Evolutionary conservation across 1,284 basidiomycete species (phyloP), one percentile per base, ranked within the genome.

Genomic region (Paramarasmius palmivorus): DNA sequence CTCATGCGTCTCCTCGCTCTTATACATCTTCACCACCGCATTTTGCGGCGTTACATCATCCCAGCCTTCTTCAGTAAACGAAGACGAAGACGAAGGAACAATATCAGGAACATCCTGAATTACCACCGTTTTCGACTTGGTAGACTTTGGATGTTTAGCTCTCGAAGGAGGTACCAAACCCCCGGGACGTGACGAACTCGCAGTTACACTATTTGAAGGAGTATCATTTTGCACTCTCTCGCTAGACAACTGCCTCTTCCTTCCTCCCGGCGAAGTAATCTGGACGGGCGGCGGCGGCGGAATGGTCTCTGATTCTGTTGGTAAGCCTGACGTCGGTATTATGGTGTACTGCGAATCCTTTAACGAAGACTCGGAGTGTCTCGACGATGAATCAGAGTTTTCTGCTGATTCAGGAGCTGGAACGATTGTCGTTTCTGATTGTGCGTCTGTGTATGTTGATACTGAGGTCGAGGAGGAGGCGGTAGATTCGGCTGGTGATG

Each of bases 61-160:
- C 57, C 57, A 58, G n/a, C 54, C 57, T 34, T 51, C 40, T 34
- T 58, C 57, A 29, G 49, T 46, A 45, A 40, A 37, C 14, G 25
- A 4, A 14, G 8, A 7, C 22, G 35, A 7, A 34, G 23, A n/a
- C 6, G 29, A 32, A 20, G 37, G 47, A 12, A 29, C 12, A 5
- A 38, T 52, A n/a, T 45, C 37, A 10, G 25, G 20, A 26, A n/a
- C 47, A 19, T 17, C 12, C 22, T 26, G 44, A 32, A 26, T 3
- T 26, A 15, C 15, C 19, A 12, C 4, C 23, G 25, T 29, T 8
- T 17, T 29, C 25, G 25, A 29, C 25, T 23, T 29, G 12, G 44
- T 29, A 4, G 25, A 29, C 25, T 29, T 46, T 9, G 17, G 17
- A 22, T 26, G 44, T 46, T 46, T 46, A 2, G 44, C 32, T 32